A percentile compares a stretch with the other conserved stretches of the same genome.
These are phyloP conservation scores for Wallacemonas sp. DNA, from an alignment of 208 protist species.

Conservation along the genomic window DNA sequence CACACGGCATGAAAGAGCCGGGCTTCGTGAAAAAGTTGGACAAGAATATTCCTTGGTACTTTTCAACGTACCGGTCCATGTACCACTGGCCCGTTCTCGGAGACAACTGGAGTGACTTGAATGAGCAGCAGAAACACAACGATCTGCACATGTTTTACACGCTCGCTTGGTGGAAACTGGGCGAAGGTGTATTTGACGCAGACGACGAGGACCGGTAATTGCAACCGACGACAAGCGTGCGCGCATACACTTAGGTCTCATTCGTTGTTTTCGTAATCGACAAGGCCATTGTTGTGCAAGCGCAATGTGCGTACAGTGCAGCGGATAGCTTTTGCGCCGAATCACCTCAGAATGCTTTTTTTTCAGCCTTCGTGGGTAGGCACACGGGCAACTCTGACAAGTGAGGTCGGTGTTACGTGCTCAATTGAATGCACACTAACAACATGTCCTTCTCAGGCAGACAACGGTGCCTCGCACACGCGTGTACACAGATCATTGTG, in stretches of 20 bases:
- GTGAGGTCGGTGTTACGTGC: too few species aligned
- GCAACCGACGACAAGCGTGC: neutral
- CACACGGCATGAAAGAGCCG: slow-evolving; percentile 89
- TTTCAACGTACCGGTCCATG: slow-evolving; percentile 89
- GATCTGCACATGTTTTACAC: slow-evolving; percentile 92
- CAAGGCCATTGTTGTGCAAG: too few species aligned
- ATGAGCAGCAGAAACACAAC: slow-evolving; percentile 81
- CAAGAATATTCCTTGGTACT: slow-evolving; percentile 92
- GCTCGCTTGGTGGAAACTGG: slow-evolving; percentile 88
- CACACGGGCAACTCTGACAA: too few species aligned
- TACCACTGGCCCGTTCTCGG: slow-evolving; percentile 88
- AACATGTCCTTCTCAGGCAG: too few species aligned
- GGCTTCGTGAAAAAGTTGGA: slow-evolving; percentile 88
- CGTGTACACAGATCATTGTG: too few species aligned
- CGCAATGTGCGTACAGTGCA: too few species aligned
- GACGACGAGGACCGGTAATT: slow-evolving; percentile 66
- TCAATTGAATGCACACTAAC: too few species aligned
- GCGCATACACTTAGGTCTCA: neutral
- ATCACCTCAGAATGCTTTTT: too few species aligned
- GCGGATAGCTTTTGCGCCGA: too few species aligned
- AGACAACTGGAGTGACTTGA: slow-evolving; percentile 87
- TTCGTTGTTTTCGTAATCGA: too few species aligned
- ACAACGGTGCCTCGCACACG: too few species aligned
- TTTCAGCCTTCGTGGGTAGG: too few species aligned
- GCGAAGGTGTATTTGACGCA: slow-evolving; percentile 86